Base-by-base conservation (phyloP, 148 eudicot species). In the Hydrangea macrophylla region DNA sequence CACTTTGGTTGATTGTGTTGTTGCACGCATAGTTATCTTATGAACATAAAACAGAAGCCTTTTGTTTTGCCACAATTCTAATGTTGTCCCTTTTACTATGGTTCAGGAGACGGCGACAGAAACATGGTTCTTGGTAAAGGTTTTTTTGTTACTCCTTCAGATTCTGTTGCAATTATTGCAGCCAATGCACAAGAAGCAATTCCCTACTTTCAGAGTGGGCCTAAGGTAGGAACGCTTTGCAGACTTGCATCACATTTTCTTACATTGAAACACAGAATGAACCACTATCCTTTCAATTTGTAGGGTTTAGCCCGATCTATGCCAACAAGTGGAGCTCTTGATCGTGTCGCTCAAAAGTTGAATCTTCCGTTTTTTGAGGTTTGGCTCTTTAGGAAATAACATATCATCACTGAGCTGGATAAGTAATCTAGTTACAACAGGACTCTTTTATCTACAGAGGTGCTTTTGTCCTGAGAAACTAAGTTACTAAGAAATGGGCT, bases 301-400 rank as follows among this genome's bases (percentile, higher is more conserved):
- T 68, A 95, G 99, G 99, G 99, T 74, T 87, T 95, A 74, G 99
- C 99, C 44, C 82, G 99, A 76, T 95, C 99, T 53, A 95, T 95
- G 99, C 99, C 97, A 55, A 95, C 99, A 70, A 95, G 99, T 81
- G 97, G 97, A 72, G 97, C 99, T 74, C 92, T 95, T 71, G 99
- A 95, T 70, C 94, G 96, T 66, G 99, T 95, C 70, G 97, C 96
- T 70, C 81, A 84, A 76, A 87, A 89, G 64, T 73, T 95, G 67
- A 77, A 80, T 59, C 97, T 95, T 78, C 93, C 93, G 1, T 95
- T 95, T 51, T 95, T 87, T 75, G 99, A 95, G 99, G 99, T 91
- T 58, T 13, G 28, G 42, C 60, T 53, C 54, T 67, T 68, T 59
- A 15, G 48, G 50, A 58, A 48, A 70, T 67, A 32, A 36, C 55